Base-by-base conservation (phyloP, 106 monocot species). In the Dactylorhiza incarnata region DNA sequence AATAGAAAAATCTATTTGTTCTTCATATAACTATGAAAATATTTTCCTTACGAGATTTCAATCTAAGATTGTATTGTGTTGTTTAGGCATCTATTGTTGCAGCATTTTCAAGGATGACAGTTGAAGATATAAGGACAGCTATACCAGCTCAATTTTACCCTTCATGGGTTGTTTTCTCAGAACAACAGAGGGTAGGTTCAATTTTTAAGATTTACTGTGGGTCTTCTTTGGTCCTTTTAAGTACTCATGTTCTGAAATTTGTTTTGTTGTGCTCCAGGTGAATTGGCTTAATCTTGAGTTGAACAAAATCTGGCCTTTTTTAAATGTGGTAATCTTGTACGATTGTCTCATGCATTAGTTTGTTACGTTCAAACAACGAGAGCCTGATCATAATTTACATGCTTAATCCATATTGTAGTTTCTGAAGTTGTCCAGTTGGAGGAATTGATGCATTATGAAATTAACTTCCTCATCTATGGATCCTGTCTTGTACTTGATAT, bases 121-220 rank as follows among this genome's bases (percentile, higher is more conserved):
- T 93, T 22, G 81, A 84, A 66, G 93, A 87, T 84, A 78, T 83
- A 45, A 85, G 74, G 72, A 93, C 89, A 68, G 75, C 90, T 73
- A 79, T 93, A 70, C 87, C 87, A 29, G 65, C 75, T 68, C 62
- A 78, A 49, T 85, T 77, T 74, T 93, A 93, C 66, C 93, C 93
- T 67, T 81, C 93, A 77, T 93, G 93, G 93, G 87, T 89, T 76
- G 85, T 90, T 67, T 93, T 93, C 68, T 75, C 93, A 5, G 85
- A 84, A 29, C 79, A 79, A 44, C 93, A 93, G 65, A 93, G 90
- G 93, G 83, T 93, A 52, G 85, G 83, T 77, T 67, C 62, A 17
- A 24, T 72, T 49, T 5, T 75, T 55, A 19, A 22, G 58, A 48
- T 52, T 76, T 71, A 24, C 65, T 71, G 2, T 48, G 11, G 53